Percentiles rank a stretch among this genome's conserved stretches.
phyloP scores from a whole-genome alignment of 257 asterid species.

The Coffea canephora region DNA sequence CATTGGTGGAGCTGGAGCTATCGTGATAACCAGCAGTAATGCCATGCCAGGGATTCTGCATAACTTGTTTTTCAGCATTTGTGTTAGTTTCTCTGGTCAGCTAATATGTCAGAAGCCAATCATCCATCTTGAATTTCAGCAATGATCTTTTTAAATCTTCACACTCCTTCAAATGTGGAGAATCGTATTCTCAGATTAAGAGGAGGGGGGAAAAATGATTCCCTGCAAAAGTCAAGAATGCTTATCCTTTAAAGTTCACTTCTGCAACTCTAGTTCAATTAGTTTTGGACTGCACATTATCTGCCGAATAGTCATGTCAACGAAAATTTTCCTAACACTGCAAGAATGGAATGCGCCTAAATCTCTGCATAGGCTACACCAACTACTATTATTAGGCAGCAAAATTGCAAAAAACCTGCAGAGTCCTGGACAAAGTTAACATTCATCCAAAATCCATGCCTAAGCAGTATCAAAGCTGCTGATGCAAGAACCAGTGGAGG shows the following conservation, averaged over 20 bases:
- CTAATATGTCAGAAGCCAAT: too few species aligned
- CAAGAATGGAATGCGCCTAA: not conserved
- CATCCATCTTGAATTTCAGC: not conserved
- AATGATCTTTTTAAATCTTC: not conserved
- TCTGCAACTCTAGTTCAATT: not conserved
- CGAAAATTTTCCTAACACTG: not conserved
- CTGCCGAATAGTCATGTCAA: not conserved
- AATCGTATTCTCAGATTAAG: not conserved
- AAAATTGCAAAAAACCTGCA: not conserved
- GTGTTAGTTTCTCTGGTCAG: not conserved
- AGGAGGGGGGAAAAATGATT: not conserved
- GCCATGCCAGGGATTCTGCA: not conserved
- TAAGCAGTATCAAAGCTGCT: constrained; percentile 27
- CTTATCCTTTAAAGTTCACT: too few species aligned
- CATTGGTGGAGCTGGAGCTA: not conserved
- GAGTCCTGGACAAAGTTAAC: not conserved
- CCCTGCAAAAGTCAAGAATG: not conserved
- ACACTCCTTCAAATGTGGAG: not conserved
- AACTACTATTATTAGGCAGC: not conserved
- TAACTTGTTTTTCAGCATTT: not conserved
- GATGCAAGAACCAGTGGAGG: constrained; percentile 22
- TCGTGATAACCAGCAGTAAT: not conserved
- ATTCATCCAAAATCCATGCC: not conserved
- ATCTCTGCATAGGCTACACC: not conserved
- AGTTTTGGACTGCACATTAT: not conserved